These are phyloP conservation scores for Thelonectria olida DNA, from an alignment of 2,329 filamentous ascomycete species.

Conservation along the genomic window DNA sequence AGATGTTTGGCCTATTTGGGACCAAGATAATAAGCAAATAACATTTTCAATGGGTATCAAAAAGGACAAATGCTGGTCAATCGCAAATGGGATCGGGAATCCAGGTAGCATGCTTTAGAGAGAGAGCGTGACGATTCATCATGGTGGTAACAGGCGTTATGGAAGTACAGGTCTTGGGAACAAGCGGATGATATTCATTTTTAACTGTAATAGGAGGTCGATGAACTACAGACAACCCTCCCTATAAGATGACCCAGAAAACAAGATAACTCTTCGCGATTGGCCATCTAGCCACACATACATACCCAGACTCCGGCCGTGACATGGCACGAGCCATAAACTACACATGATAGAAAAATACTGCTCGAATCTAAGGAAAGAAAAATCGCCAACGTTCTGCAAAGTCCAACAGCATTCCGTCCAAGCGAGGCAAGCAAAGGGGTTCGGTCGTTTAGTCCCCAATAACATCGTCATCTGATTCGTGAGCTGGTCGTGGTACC, in stretches of 20 bases:
- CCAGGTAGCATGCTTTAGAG: background rate
- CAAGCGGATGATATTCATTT: constrained; percentile 12
- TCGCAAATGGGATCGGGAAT: no score
- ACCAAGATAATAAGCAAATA: constrained; percentile 60
- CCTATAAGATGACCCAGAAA: constrained; percentile 21
- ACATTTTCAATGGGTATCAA: background rate
- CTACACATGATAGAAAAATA: constrained; percentile 23
- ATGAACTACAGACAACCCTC: constrained; percentile 28
- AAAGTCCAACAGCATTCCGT: constrained; percentile 9
- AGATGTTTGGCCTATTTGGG: constrained; percentile 71
- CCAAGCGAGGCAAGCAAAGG: background rate
- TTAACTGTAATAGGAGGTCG: constrained; percentile 13
- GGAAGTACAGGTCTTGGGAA: background rate
- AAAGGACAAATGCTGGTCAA: no score
- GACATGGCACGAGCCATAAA: constrained; percentile 26
- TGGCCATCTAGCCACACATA: constrained; percentile 18
- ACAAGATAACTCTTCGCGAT: constrained; percentile 16
- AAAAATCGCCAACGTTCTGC: constrained; percentile 12
- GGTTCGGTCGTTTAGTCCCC: constrained; percentile 50
- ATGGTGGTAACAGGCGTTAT: no score
- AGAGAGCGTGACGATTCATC: no score
- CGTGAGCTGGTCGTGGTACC: constrained; percentile 43
- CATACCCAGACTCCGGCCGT: constrained; percentile 38
- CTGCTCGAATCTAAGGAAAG: constrained; percentile 18
- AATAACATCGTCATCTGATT: constrained; percentile 55